Conservation (phyloP, 202 grass and related monocot genomes). For the Brachypodium distachyon region DNA sequence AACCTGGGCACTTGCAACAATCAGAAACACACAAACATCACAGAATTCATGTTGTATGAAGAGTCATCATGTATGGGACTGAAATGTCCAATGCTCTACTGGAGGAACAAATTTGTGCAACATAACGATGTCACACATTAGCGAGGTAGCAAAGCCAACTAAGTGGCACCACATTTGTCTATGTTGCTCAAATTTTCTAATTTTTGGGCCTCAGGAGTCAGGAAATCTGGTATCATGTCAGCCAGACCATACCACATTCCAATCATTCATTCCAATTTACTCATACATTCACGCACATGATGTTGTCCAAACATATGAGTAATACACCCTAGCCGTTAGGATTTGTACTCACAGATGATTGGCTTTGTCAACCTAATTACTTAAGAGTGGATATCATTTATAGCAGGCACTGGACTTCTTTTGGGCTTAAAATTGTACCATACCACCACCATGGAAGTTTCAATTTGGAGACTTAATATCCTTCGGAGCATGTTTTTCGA, state of each 20-base stretch:
- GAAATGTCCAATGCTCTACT: not conserved
- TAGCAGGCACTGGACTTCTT: not conserved
- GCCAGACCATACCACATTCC: not conserved
- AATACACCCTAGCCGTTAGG: not conserved
- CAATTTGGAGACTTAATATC: not conserved
- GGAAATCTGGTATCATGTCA: not conserved
- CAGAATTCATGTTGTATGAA: not conserved
- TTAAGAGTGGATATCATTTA: not conserved
- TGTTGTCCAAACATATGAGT: not conserved
- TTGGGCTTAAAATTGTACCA: not conserved
- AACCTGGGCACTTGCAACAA: slow-evolving; percentile 47
- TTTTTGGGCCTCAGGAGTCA: not conserved
- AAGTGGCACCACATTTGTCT: not conserved
- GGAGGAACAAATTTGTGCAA: not conserved
- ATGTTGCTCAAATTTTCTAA: not conserved
- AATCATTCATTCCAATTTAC: not conserved
- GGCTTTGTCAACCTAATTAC: not conserved
- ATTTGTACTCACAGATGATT: not conserved
- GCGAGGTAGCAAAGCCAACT: not conserved
- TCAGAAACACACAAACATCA: slow-evolving; percentile 22
- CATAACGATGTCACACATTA: not conserved
- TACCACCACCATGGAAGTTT: not conserved
- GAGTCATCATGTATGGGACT: not conserved
- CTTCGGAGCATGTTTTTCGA: not conserved
- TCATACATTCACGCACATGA: not conserved